Evolutionary conservation across 305 asterid species (phyloP).

Genomic region (Fraxinus baroniana): DNA sequence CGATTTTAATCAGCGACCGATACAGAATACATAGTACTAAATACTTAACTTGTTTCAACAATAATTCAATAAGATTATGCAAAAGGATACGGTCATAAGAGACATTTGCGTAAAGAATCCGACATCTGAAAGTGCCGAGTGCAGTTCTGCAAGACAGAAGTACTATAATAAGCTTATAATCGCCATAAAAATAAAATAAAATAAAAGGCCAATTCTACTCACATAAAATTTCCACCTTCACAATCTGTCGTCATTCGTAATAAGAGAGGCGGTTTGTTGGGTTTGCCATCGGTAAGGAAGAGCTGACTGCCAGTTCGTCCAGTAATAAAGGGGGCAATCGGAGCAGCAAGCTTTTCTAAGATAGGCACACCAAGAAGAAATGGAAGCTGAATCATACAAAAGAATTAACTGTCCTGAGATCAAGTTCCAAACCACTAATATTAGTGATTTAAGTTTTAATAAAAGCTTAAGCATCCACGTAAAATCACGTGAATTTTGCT

Average conservation of each 20-base stretch:
- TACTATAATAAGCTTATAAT: slow-evolving; percentile 15
- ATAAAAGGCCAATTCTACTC: slow-evolving; percentile 32
- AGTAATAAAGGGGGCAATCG: slow-evolving; percentile 79
- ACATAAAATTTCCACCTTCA: slow-evolving; percentile 81
- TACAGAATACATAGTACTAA: neutral
- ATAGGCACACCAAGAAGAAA: slow-evolving; percentile 80
- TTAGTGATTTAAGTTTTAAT: neutral
- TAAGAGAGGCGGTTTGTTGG: slow-evolving; percentile 82
- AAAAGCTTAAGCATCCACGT: neutral
- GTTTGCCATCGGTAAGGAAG: slow-evolving; percentile 82
- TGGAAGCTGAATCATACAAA: slow-evolving; percentile 71
- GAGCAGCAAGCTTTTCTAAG: slow-evolving; percentile 91
- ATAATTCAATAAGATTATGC: slow-evolving; percentile 14
- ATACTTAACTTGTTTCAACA: neutral
- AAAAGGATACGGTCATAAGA: slow-evolving; percentile 89
- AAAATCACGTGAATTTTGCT: neutral
- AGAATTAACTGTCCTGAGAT: slow-evolving; percentile 56
- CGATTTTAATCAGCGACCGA: neutral
- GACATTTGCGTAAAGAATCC: slow-evolving; percentile 80
- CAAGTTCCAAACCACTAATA: slow-evolving; percentile 37
- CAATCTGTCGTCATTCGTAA: slow-evolving; percentile 83
- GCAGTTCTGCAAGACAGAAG: slow-evolving; percentile 68
- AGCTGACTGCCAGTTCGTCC: slow-evolving; percentile 95
- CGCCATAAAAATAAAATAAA: slow-evolving; percentile 9
- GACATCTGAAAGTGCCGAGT: slow-evolving; percentile 74